These are phyloP conservation scores for Populus tomentosa DNA, from an alignment of 441 rosid species.

Conservation along the genomic window DNA sequence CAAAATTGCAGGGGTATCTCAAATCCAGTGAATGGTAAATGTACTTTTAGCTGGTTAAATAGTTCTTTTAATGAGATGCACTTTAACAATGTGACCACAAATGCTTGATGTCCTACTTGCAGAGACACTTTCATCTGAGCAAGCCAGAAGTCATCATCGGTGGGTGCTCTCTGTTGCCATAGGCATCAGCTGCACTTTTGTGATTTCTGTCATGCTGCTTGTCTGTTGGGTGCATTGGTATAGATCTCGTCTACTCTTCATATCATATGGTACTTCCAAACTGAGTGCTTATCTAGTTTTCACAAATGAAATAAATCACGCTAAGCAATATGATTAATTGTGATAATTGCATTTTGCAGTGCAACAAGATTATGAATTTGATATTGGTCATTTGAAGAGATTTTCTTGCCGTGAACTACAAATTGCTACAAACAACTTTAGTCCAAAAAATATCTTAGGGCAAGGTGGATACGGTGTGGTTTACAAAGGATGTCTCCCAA, in stretches of 20 bases:
- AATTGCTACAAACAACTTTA: constrained; percentile 68
- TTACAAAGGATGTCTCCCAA: constrained; percentile 78
- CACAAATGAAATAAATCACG: not conserved
- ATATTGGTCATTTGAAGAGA: constrained; percentile 76
- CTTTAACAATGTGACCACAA: constrained; percentile 6
- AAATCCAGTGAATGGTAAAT: constrained; percentile 57
- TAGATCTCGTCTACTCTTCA: constrained; percentile 52
- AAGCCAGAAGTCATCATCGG: constrained; percentile 35
- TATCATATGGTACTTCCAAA: constrained; percentile 52
- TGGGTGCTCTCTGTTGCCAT: constrained; percentile 64
- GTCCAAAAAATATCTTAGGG: constrained; percentile 70
- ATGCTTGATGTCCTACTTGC: constrained; percentile 20
- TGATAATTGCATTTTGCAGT: constrained; percentile 37
- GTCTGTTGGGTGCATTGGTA: constrained; percentile 79
- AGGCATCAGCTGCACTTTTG: constrained; percentile 64
- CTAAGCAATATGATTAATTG: not conserved
- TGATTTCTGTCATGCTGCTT: constrained; percentile 57
- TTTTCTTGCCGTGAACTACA: constrained; percentile 79
- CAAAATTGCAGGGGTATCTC: constrained; percentile 45
- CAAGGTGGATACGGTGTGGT: constrained; percentile 95
- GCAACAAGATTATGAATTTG: constrained; percentile 84
- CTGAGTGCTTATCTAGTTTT: not conserved
- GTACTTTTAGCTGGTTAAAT: not conserved
- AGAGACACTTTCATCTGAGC: constrained; percentile 41
- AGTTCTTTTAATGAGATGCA: constrained; percentile 2